Evolutionary conservation across 192 early-diverging fungal genomes (phyloP).

Genomic region (Coemansia furcata): DNA sequence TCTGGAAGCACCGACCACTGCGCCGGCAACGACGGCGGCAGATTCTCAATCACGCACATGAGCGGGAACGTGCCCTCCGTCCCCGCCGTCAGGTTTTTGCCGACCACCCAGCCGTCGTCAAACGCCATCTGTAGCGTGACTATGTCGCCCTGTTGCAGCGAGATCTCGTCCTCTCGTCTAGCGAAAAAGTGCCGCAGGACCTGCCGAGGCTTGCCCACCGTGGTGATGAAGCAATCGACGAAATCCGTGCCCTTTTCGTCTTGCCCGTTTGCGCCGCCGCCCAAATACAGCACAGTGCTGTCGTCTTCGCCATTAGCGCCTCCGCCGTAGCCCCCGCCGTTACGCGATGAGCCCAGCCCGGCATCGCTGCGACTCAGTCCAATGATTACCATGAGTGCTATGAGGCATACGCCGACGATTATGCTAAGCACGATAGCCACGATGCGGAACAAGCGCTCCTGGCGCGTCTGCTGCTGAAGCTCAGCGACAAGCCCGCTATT

Average conservation of each 20-base stretch:
- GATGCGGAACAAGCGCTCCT: constrained; percentile 37
- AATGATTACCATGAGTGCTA: constrained; percentile 20
- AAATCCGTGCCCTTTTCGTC: constrained; percentile 26
- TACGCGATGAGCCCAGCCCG: background rate
- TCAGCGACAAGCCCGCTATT: constrained; percentile 12
- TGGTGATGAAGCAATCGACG: constrained; percentile 44
- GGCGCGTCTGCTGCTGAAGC: constrained; percentile 30
- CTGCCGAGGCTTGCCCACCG: constrained; percentile 39
- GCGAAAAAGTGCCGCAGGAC: constrained; percentile 65
- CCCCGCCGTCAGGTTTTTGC: constrained; percentile 69
- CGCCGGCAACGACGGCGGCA: constrained; percentile 37
- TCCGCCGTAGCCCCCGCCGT: background rate
- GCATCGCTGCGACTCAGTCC: constrained; percentile 11
- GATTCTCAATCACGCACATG: constrained; percentile 63
- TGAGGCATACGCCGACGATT: constrained; percentile 30
- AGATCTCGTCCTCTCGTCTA: constrained; percentile 74
- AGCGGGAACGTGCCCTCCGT: constrained; percentile 80
- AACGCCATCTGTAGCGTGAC: constrained; percentile 69
- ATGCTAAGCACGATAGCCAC: constrained; percentile 44
- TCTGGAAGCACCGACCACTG: constrained; percentile 52
- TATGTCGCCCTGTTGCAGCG: constrained; percentile 67
- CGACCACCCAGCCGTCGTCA: constrained; percentile 91
- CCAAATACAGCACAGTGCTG: constrained; percentile 19
- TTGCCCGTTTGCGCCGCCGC: background rate
- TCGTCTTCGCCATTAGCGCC: constrained; percentile 13